These are phyloP conservation scores for Herpetomonas tarakana DNA, from an alignment of 208 protist genomes.

Conservation along the genomic window DNA sequence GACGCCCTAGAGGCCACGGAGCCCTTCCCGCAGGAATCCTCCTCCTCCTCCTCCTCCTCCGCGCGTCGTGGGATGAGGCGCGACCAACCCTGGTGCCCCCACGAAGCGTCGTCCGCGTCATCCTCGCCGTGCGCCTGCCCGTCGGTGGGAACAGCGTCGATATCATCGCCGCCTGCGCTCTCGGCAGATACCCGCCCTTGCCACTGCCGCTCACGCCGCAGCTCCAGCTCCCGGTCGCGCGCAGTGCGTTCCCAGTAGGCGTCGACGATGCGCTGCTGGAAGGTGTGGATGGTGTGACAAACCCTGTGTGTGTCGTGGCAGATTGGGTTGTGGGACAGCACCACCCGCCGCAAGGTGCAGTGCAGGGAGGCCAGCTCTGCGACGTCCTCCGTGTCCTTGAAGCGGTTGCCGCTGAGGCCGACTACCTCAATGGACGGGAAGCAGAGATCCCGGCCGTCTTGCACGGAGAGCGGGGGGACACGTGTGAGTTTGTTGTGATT, in stretches of 20 bases:
- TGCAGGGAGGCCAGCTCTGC: constrained; percentile 54
- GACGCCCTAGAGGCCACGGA: neutral
- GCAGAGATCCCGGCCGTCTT: constrained; percentile 34
- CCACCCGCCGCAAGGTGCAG: constrained; percentile 56
- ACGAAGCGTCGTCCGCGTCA: constrained; percentile 12
- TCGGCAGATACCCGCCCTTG: no score
- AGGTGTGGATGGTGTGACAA: constrained; percentile 21
- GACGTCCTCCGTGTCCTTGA: constrained; percentile 35
- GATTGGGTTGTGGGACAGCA: constrained; percentile 64
- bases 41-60: neutral
- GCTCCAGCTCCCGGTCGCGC: neutral
- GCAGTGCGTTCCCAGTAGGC: constrained; percentile 40
- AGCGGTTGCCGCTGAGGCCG: constrained; percentile 57
- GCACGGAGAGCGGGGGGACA: constrained; percentile 54
- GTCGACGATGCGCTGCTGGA: constrained; percentile 60
- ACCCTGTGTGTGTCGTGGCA: constrained; percentile 17
- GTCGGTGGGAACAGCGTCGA: neutral
- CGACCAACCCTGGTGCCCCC: constrained; percentile 18
- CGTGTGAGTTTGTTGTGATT: constrained; percentile 66
- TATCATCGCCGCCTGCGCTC: no score
- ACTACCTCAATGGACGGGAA: constrained; percentile 77
- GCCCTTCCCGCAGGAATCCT: neutral
- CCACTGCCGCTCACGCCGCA: neutral
- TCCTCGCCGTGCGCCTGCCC: neutral
- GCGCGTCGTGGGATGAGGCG: constrained; percentile 11